phyloP scores from a whole-genome alignment of 805 yeast species.

The Tetrapisispora arboricola region DNA sequence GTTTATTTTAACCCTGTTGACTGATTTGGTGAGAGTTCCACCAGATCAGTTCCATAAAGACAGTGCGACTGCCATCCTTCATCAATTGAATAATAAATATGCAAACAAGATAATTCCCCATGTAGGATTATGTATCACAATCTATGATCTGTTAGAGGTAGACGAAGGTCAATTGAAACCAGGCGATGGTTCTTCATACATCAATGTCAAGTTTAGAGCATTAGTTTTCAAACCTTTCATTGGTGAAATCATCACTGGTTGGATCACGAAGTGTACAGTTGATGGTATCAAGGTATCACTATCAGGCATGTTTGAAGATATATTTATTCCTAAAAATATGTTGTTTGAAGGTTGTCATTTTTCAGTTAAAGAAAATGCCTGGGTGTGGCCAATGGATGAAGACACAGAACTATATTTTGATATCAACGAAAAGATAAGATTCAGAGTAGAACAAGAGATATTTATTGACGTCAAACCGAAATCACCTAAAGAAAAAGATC shows the following conservation, averaged over 20 bases:
- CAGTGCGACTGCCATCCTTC: constrained; percentile 59
- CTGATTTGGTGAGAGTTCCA: constrained; percentile 80
- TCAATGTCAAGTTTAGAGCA: constrained; percentile 63
- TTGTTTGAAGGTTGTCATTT: constrained; percentile 69
- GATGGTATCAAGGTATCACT: constrained; percentile 66
- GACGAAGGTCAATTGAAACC: constrained; percentile 86
- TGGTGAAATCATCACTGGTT: constrained; percentile 87
- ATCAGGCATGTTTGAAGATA: constrained; percentile 84
- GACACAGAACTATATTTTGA: constrained; percentile 76
- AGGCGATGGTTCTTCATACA: constrained; percentile 86
- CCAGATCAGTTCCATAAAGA: constrained; percentile 75
- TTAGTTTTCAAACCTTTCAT: constrained; percentile 87
- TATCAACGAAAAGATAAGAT: constrained; percentile 81
- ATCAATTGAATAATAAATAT: constrained; percentile 75
- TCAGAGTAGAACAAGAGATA: constrained; percentile 81
- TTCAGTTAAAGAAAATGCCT: constrained; percentile 70
- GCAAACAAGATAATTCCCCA: constrained; percentile 78
- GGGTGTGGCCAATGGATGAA: constrained; percentile 81
- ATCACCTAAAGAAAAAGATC: constrained; percentile 45
- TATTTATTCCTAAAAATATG: constrained; percentile 75
- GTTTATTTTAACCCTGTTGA: constrained; percentile 75
- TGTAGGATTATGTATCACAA: constrained; percentile 72
- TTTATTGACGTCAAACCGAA: constrained; percentile 78
- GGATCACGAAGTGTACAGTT: constrained; percentile 79
- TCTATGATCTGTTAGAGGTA: constrained; percentile 74